Conservation (phyloP, 192 early-diverging fungal species). For the Fimicolochytrium jonesii region DNA sequence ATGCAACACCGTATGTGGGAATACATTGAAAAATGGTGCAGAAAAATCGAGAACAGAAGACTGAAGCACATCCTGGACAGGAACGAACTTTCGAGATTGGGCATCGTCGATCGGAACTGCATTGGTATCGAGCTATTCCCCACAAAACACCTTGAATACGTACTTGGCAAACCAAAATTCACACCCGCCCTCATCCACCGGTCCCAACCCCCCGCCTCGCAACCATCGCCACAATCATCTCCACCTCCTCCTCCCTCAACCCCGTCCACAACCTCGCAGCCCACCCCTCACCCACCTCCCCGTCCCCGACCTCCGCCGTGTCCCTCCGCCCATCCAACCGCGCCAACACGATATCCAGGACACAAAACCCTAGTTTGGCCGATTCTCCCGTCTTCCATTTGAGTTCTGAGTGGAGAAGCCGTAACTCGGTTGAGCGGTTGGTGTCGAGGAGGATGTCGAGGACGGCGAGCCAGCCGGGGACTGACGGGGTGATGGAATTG, state of each 20-base stretch:
- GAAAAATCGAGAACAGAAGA: too few species aligned
- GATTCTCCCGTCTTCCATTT: background rate
- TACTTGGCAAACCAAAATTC: too few species aligned
- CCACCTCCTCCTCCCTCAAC: background rate
- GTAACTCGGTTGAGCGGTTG: background rate
- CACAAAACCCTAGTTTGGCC: background rate
- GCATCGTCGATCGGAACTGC: too few species aligned
- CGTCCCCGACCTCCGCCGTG: background rate
- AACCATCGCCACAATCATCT: background rate
- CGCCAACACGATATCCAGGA: conserved; percentile 9
- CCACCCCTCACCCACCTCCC: too few species aligned
- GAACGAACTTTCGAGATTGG: too few species aligned
- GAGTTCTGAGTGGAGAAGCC: background rate
- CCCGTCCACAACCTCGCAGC: background rate
- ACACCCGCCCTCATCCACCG: too few species aligned
- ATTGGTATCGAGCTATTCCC: too few species aligned
- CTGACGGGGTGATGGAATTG: background rate
- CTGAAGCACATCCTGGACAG: too few species aligned
- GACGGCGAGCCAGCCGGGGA: conserved; percentile 2
- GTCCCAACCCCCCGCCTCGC: too few species aligned
- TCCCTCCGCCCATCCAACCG: background rate
- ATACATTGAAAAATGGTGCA: too few species aligned
- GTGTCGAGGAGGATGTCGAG: conserved; percentile 2
- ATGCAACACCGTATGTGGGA: too few species aligned
- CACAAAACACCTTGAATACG: too few species aligned